These are phyloP conservation scores for Paraconiothyrium brasiliense DNA, from an alignment of 2,329 filamentous ascomycete genomes.

Conservation along the genomic window DNA sequence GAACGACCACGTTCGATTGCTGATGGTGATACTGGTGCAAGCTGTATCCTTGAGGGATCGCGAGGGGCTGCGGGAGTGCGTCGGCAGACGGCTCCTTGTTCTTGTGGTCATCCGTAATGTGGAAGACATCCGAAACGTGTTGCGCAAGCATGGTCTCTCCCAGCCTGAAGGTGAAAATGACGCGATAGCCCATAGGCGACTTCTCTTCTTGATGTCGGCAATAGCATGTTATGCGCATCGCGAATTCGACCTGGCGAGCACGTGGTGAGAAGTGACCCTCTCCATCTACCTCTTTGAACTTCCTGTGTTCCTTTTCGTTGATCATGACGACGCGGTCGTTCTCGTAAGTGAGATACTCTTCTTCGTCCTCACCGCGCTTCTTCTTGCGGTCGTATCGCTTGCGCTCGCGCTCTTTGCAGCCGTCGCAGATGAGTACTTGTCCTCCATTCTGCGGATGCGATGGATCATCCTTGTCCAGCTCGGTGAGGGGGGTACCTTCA, in stretches of 20 bases:
- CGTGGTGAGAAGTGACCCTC: constrained; percentile 30
- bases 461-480: constrained; percentile 67
- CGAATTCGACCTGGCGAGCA: constrained; percentile 80
- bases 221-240: constrained; percentile 97
- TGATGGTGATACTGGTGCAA: constrained; percentile 13
- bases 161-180: constrained; percentile 95
- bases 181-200: constrained; percentile 75
- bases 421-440: constrained; percentile 89
- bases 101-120: constrained; percentile 99
- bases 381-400: constrained; percentile 94
- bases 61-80: constrained; percentile 30
- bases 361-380: constrained; percentile 92
- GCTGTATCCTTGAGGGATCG: constrained; percentile 23
- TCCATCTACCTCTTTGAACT: constrained; percentile 39
- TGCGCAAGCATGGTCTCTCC: constrained; percentile 81
- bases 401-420: constrained; percentile 90
- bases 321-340: constrained; percentile 55
- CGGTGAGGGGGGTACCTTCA: constrained; percentile 52
- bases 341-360: constrained; percentile 71
- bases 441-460: constrained; percentile 85
- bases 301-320: constrained; percentile 50
- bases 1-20: constrained; percentile 15
- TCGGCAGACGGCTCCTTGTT: constrained; percentile 55
- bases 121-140: constrained; percentile 79
- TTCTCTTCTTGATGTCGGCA: constrained; percentile 96